Evolutionary conservation across 129 eudicot genomes (phyloP).

Genomic region (Scalesia atractyloides): DNA sequence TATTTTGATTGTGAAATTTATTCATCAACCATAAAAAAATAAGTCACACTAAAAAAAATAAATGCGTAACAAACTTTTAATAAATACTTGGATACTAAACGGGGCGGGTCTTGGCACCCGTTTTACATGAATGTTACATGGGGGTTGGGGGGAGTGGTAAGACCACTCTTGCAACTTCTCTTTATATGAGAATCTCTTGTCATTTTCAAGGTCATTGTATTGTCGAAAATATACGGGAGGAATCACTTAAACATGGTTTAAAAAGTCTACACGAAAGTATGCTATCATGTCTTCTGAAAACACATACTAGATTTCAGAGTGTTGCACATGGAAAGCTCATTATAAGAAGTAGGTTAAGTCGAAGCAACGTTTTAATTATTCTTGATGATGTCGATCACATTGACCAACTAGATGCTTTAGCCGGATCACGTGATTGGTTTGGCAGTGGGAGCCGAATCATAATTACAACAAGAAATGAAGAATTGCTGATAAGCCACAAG

Average conservation of each 20-base stretch:
- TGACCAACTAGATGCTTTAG: conserved; percentile 8
- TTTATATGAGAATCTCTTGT: neutral
- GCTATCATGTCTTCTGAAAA: neutral
- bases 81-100: too few relatives aligned
- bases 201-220: conserved; percentile 15
- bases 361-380: neutral
- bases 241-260: neutral
- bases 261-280: neutral
- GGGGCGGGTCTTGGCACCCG: too few relatives aligned
- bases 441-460: conserved; percentile 3
- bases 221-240: neutral
- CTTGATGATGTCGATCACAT: conserved; percentile 1
- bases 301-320: neutral
- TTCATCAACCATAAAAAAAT: too few relatives aligned
- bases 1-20: too few relatives aligned
- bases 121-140: too few relatives aligned
- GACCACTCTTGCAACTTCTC: neutral
- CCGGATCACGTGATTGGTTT: neutral
- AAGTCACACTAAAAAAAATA: too few relatives aligned
- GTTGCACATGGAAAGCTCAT: neutral
- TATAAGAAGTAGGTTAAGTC: neutral
- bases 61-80: too few relatives aligned
- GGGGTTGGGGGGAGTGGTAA: neutral
- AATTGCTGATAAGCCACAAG: neutral
- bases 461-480: neutral